Conservation (phyloP, 805 yeast genomes). For the Schwanniomyces pseudopolymorphus region DNA sequence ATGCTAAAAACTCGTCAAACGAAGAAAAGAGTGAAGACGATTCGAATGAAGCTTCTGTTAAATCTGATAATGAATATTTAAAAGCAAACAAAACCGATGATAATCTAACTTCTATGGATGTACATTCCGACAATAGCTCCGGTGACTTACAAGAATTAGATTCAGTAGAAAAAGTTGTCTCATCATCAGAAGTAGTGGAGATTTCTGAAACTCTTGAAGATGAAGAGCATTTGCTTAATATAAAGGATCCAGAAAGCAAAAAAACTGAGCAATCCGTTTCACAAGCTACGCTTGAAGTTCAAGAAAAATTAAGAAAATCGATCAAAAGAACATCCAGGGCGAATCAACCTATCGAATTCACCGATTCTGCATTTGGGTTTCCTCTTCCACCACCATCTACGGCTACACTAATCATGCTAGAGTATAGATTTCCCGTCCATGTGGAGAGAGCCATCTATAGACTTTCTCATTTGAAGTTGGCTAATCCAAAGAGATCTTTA, state of each 20-base stretch:
- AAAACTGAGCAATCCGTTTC: not conserved
- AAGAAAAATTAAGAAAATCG: conserved; percentile 42
- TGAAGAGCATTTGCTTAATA: not conserved
- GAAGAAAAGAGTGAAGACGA: not conserved
- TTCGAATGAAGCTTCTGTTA: not conserved
- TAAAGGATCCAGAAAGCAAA: not conserved
- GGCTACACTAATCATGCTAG: conserved; percentile 77
- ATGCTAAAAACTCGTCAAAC: not conserved
- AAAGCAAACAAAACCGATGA: not conserved
- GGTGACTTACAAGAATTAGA: not conserved
- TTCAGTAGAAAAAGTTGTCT: not conserved
- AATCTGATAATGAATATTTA: not conserved
- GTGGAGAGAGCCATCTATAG: conserved; percentile 95
- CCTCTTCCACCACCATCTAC: conserved; percentile 80
- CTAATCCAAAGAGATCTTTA: conserved; percentile 88
- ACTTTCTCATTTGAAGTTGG: conserved; percentile 86
- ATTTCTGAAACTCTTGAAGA: not conserved
- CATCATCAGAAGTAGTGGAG: not conserved
- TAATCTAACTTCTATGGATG: conserved; percentile 1
- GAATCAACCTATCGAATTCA: conserved; percentile 47
- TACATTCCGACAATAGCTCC: not conserved
- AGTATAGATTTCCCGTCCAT: conserved; percentile 86
- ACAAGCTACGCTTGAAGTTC: conserved; percentile 39
- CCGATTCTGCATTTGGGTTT: conserved; percentile 85
- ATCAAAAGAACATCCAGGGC: conserved; percentile 42